These are phyloP conservation scores for Heritiera littoralis DNA, from an alignment of 345 rosid species.

Conservation along the genomic window DNA sequence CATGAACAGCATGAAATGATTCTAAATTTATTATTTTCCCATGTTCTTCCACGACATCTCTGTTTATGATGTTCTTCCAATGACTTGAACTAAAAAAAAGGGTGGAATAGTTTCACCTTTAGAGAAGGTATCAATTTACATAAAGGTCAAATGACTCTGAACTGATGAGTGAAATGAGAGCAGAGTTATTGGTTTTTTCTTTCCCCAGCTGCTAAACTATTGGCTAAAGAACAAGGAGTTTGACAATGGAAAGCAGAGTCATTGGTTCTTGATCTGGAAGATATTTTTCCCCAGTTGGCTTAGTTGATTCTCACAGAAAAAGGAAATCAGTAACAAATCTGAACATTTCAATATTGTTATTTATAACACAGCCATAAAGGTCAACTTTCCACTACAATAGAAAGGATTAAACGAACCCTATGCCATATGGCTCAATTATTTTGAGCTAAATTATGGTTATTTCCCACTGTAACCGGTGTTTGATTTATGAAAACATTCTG, in stretches of 20 bases:
- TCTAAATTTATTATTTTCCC: not conserved
- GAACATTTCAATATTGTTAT: not conserved
- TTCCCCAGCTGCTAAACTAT: not conserved
- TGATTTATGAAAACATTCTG: not conserved
- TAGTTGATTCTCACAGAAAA: not conserved
- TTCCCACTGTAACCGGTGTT: not conserved
- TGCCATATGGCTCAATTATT: constrained; percentile 8
- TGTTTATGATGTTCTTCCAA: constrained; percentile 6
- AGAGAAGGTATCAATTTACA: not conserved
- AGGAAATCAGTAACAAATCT: constrained; percentile 6
- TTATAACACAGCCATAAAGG: not conserved
- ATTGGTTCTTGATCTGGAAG: not conserved
- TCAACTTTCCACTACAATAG: not conserved
- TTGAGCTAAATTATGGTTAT: constrained; percentile 14
- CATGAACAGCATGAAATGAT: not conserved
- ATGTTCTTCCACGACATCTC: not conserved
- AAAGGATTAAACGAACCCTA: not conserved
- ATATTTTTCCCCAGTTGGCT: not conserved
- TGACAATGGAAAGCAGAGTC: not conserved
- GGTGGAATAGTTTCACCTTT: not conserved
- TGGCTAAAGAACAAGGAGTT: not conserved
- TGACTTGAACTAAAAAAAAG: not conserved
- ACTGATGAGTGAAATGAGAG: not conserved
- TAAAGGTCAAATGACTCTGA: not conserved
- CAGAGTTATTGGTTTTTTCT: not conserved